A percentile compares a stretch with the other conserved stretches of the same genome.
These are phyloP conservation scores for Kurtzmaniella cleridarum DNA, from an alignment of 805 yeast genomes.

Conservation along the genomic window DNA sequence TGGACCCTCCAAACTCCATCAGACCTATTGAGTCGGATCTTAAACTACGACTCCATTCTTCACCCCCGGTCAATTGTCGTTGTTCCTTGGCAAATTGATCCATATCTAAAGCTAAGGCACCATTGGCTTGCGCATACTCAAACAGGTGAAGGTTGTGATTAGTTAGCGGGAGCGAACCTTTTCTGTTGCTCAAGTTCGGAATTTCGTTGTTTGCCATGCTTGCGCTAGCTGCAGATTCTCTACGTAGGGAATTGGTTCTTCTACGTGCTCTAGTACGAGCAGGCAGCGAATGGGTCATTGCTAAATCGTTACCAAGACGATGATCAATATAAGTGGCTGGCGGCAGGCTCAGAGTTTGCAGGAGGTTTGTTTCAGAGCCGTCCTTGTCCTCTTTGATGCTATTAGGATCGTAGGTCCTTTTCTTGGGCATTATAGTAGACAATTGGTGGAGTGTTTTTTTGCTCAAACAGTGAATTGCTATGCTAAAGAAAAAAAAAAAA, in stretches of 20 bases:
- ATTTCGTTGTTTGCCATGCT: background rate
- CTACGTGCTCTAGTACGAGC: conserved; percentile 20
- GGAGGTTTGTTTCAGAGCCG: background rate
- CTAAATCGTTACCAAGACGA: conserved; percentile 18
- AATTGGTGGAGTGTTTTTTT: no score
- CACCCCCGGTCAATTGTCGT: conserved; percentile 11
- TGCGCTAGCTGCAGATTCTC: background rate
- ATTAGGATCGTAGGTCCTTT: conserved; percentile 6
- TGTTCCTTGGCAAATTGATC: conserved; percentile 32
- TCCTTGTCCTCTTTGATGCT: conserved; percentile 1
- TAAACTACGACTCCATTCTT: conserved; percentile 9
- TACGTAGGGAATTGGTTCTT: conserved; percentile 4
- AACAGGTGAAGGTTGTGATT: conserved; percentile 31
- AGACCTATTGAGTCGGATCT: conserved; percentile 16
- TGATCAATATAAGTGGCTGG: conserved; percentile 30
- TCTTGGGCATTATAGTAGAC: background rate
- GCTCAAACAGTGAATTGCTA: no score
- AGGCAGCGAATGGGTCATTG: conserved; percentile 24
- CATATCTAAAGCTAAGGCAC: conserved; percentile 35
- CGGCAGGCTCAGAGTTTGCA: conserved; percentile 7
- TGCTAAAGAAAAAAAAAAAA: no score
- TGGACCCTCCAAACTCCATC: conserved; percentile 47
- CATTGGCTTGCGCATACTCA: conserved; percentile 9
- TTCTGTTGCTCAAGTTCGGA: conserved; percentile 4
- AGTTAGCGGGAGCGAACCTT: conserved; percentile 26